These are phyloP conservation scores for Neurospora sp. DNA, from an alignment of 2,329 filamentous ascomycete genomes.

Conservation along the genomic window DNA sequence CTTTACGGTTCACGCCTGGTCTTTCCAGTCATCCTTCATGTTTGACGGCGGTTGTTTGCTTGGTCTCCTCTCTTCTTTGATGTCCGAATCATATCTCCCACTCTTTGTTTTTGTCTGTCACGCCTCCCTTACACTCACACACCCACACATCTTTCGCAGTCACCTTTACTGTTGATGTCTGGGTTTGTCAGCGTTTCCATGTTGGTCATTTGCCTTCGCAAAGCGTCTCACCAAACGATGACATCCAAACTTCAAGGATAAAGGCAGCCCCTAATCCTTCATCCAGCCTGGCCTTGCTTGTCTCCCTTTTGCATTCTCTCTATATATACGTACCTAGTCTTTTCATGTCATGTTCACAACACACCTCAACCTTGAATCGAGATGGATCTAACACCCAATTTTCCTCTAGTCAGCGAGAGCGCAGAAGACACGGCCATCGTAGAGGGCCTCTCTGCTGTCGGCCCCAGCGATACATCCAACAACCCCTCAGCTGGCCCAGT, in stretches of 20 bases:
- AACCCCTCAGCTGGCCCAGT: too few relatives aligned
- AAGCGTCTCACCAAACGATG: neutral
- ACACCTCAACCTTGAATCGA: neutral
- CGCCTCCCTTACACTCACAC: neutral
- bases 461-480: too few relatives aligned
- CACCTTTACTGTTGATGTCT: neutral
- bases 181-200: neutral
- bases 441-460: neutral
- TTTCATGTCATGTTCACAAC: fast-evolving
- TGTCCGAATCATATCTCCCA: neutral
- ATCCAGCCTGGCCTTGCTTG: neutral
- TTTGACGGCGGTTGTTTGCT: neutral
- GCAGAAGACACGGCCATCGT: neutral
- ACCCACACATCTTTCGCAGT: neutral
- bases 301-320: neutral
- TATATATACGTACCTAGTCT: neutral
- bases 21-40: neutral
- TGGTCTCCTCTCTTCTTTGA: neutral
- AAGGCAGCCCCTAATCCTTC: fast-evolving
- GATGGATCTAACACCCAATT: neutral
- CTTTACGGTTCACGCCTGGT: neutral
- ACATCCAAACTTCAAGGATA: neutral
- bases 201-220: neutral
- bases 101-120: neutral
- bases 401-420: neutral